Percentiles rank a stretch among this genome's conserved stretches.
Evolutionary conservation across 129 eudicot genomes (phyloP).

Genomic region (Solidago caesia): DNA sequence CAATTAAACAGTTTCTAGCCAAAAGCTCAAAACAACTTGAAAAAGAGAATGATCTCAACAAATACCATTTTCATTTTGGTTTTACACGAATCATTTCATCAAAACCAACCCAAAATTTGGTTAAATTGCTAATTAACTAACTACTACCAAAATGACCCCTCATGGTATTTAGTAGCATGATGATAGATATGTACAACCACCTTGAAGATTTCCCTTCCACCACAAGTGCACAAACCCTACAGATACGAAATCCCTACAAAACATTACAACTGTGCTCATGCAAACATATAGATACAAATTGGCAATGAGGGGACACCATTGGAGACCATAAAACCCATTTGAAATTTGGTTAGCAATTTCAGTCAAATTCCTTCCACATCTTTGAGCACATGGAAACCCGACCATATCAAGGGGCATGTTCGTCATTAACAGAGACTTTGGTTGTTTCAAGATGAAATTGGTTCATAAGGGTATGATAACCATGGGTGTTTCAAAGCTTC

Average conservation of each 20-base stretch:
- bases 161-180: slow-evolving; percentile 25
- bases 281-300: slow-evolving; percentile 31
- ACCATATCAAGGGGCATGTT: slow-evolving; percentile 2
- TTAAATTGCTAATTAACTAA: slow-evolving; percentile 16
- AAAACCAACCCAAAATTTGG: slow-evolving; percentile 31
- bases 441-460: slow-evolving; percentile 77
- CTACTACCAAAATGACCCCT: slow-evolving; percentile 27
- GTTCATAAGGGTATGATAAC: slow-evolving; percentile 95
- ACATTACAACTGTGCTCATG: slow-evolving; percentile 16
- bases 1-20: neutral
- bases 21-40: neutral
- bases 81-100: slow-evolving; percentile 7
- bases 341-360: slow-evolving; percentile 5
- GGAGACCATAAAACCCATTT: neutral
- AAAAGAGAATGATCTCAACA: neutral
- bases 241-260: slow-evolving; percentile 18
- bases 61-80: slow-evolving; percentile 20
- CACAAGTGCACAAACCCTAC: slow-evolving; percentile 15
- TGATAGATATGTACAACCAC: slow-evolving; percentile 35
- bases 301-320: neutral
- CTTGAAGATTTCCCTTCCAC: neutral
- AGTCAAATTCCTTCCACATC: slow-evolving; percentile 10
- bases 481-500: slow-evolving; percentile 97
- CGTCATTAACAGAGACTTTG: slow-evolving; percentile 5
- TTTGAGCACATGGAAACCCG: slow-evolving; percentile 19